These are phyloP conservation scores for Monilinia fructigena DNA, from an alignment of 2,329 filamentous ascomycete genomes.

Conservation along the genomic window DNA sequence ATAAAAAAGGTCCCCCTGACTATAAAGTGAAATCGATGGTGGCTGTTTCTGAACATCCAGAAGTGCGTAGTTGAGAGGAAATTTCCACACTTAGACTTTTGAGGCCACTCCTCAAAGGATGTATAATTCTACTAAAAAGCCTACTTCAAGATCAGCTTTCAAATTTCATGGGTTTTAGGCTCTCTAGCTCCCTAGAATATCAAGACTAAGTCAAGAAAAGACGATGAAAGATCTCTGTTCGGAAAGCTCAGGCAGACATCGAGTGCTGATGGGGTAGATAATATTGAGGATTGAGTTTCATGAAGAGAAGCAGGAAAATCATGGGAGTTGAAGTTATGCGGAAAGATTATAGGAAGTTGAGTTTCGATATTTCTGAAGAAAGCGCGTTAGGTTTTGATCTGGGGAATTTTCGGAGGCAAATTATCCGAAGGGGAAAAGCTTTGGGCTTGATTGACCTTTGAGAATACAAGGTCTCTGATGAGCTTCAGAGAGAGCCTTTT, in stretches of 20 bases:
- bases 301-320: background rate
- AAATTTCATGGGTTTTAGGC: background rate
- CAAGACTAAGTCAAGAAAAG: background rate
- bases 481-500: background rate
- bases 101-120: background rate
- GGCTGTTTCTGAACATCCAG: background rate
- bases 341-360: background rate
- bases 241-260: background rate
- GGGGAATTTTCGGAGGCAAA: background rate
- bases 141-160: background rate
- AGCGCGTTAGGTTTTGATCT: background rate
- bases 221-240: background rate
- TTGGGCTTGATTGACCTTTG: background rate
- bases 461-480: background rate
- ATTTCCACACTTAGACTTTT: background rate
- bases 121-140: background rate
- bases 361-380: background rate
- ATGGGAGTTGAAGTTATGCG: background rate
- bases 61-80: background rate
- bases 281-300: background rate
- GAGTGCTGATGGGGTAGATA: background rate
- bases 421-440: background rate
- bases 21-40: background rate
- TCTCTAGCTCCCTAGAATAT: background rate
- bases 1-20: no score